A percentile compares a stretch with the other conserved stretches of the same genome.
These are phyloP conservation scores for Xylaria sp. DNA, from an alignment of 2,329 filamentous ascomycete species.

Conservation along the genomic window DNA sequence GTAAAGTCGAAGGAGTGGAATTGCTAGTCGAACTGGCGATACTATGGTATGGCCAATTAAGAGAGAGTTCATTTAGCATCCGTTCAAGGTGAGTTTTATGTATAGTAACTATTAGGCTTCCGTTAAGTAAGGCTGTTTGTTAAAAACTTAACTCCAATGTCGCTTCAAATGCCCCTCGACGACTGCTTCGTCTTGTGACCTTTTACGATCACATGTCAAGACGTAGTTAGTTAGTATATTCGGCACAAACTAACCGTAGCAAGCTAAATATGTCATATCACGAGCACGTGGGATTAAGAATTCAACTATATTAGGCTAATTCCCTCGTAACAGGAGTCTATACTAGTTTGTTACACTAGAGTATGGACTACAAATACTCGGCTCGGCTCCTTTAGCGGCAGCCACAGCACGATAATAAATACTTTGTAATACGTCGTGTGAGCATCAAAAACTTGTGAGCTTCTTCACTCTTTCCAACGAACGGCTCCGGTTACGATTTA, in stretches of 20 bases:
- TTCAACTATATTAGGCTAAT: slow-evolving; percentile 1
- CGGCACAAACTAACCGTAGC: not conserved
- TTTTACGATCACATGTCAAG: not conserved
- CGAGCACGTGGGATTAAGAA: not conserved
- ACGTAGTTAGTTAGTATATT: not conserved
- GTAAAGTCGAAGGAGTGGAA: not conserved
- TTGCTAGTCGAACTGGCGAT: not conserved
- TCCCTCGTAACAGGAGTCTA: not conserved
- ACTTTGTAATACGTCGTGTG: not conserved
- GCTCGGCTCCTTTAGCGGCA: not conserved
- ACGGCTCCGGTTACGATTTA: slow-evolving; percentile 1
- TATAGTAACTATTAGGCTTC: not conserved
- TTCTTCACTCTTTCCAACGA: not conserved
- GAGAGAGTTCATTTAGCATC: too few relatives aligned
- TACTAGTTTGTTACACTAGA: not conserved
- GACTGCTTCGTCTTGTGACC: not conserved
- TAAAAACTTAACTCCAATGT: not conserved
- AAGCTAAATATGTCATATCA: not conserved
- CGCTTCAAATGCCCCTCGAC: not conserved
- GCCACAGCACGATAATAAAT: not conserved
- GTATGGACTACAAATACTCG: not conserved
- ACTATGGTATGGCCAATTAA: not conserved
- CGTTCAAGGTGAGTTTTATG: not conserved
- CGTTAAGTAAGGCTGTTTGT: too few relatives aligned
- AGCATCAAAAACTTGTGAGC: not conserved